These are phyloP conservation scores for Gypsophila paniculata DNA, from an alignment of 179 eudicot species.

Conservation along the genomic window DNA sequence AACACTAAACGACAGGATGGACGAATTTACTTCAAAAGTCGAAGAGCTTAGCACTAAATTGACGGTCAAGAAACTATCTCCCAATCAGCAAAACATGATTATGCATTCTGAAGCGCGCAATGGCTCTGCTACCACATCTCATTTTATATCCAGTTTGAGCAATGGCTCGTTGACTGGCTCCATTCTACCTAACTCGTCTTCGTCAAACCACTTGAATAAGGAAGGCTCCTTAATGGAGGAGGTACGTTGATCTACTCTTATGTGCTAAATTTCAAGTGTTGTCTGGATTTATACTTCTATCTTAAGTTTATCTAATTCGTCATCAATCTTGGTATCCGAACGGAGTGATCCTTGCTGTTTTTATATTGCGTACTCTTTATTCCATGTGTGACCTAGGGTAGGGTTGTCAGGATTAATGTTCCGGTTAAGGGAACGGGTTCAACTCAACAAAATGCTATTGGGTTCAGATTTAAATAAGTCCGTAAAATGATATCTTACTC, in stretches of 20 bases:
- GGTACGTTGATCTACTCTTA: constrained; percentile 37
- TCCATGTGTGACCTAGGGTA: neutral
- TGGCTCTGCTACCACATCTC: constrained; percentile 73
- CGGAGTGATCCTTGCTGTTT: neutral
- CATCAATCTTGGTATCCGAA: neutral
- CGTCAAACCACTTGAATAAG: constrained; percentile 67
- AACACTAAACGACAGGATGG: constrained; percentile 70
- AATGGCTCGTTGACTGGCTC: constrained; percentile 66
- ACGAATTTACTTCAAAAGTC: constrained; percentile 65
- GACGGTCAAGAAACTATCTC: constrained; percentile 39
- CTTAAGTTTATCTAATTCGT: neutral
- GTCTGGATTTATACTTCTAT: neutral
- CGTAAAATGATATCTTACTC: too few relatives aligned
- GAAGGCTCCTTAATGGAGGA: constrained; percentile 66
- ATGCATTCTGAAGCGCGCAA: constrained; percentile 63
- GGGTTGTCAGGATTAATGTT: neutral
- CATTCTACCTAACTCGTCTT: constrained; percentile 51
- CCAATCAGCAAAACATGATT: constrained; percentile 49
- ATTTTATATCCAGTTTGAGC: constrained; percentile 62
- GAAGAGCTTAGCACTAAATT: constrained; percentile 73
- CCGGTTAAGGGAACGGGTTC: too few relatives aligned
- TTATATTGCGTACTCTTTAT: neutral
- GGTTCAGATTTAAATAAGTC: too few relatives aligned
- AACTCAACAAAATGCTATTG: too few relatives aligned
- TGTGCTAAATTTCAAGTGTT: neutral